Base-by-base conservation (phyloP, 2,329 filamentous ascomycete genomes). In the Colletotrichum falcatum region DNA sequence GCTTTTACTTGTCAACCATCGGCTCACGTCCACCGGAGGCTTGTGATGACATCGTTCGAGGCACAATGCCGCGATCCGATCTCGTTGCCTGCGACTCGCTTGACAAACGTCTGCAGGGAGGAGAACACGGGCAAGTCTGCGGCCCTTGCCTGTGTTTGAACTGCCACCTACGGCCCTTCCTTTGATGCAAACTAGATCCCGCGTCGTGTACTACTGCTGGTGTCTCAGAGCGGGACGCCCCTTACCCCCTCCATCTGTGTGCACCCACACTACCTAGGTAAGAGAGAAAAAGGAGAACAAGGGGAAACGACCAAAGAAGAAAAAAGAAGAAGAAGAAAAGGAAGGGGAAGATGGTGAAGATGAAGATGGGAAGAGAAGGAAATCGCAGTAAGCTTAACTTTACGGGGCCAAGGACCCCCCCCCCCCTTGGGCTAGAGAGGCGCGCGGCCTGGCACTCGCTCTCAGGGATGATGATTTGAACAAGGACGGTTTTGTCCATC, bases 161-260 rank as follows among this genome's bases (percentile, higher is more conserved):
- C 37, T 39, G 35, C 35, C 26, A 23, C 28, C 44, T 51, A 5
- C 7, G n/a, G 30, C 28, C 30, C 26, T 42, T 51, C 46, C 46
- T 61, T 51, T 42, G 28, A 46, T 30, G 33, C 42, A 61, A 42
- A 39, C 46, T 37, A 49, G 44, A 61, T 46, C 20, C 65, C 26
- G 46, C 35, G 46, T 42, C 59, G n/a, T 26, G 46, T 60, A 48
- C 39, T 44, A 23, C 42, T 26, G 23, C n/a, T 20, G 33, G 33
- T 70, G 63, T 66, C 66, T 70, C 66, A 70, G 49, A 56, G 46
- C 63, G 66, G 66, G 66, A 61, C 16, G 49, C 56, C 42, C 62
- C 66, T 69, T 66, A 44, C 33, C 33, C 59, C 37, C n/a, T 66
- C 55, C 28, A 66, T 61, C 23, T 66, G 33, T 51, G 62, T 66